A percentile compares a stretch with the other conserved stretches of the same genome.
phyloP scores from a whole-genome alignment of 2,329 filamentous ascomycete genomes.

The Rhexocercosporidium sp. region DNA sequence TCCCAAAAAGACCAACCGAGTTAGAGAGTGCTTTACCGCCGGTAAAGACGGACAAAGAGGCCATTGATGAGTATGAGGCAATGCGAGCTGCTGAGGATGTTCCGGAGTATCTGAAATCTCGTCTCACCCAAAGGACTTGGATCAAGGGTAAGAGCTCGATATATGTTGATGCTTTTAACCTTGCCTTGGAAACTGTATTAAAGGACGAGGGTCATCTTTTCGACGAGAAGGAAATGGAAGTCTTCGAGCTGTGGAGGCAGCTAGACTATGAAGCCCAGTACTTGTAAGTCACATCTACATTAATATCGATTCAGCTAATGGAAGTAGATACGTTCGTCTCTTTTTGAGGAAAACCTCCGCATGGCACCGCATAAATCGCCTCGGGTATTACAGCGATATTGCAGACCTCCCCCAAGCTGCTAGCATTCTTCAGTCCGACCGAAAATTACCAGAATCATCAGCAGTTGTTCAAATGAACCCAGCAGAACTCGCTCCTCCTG shows the following conservation, averaged over 20 bases:
- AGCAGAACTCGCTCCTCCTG: slow-evolving; percentile 53
- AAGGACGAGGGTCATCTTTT: slow-evolving; percentile 90
- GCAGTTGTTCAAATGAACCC: slow-evolving; percentile 41
- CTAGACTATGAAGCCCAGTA: slow-evolving; percentile 89
- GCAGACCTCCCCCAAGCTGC: slow-evolving; percentile 73
- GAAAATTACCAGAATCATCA: slow-evolving; percentile 56
- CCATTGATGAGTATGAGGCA: slow-evolving; percentile 80
- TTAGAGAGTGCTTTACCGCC: slow-evolving; percentile 74
- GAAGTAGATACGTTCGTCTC: slow-evolving; percentile 79
- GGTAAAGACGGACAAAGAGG: slow-evolving; percentile 69
- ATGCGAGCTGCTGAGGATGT: slow-evolving; percentile 51
- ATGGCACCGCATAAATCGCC: slow-evolving; percentile 82
- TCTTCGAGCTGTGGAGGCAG: slow-evolving; percentile 78
- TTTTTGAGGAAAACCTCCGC: slow-evolving; percentile 90
- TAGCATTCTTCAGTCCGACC: slow-evolving; percentile 62
- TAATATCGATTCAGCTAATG: slow-evolving; percentile 19
- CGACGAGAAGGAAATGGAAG: slow-evolving; percentile 73
- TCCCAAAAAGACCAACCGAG: slow-evolving; percentile 59
- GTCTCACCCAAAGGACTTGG: slow-evolving; percentile 67
- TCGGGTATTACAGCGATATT: slow-evolving; percentile 86
- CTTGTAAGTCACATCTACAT: slow-evolving; percentile 63
- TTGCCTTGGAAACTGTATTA: slow-evolving; percentile 87
- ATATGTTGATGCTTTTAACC: slow-evolving; percentile 96
- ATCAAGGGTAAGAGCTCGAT: slow-evolving; percentile 82
- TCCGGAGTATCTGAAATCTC: slow-evolving; percentile 49